These are phyloP conservation scores for Arthroderma sp. DNA, from an alignment of 2,329 filamentous ascomycete genomes.

Conservation along the genomic window DNA sequence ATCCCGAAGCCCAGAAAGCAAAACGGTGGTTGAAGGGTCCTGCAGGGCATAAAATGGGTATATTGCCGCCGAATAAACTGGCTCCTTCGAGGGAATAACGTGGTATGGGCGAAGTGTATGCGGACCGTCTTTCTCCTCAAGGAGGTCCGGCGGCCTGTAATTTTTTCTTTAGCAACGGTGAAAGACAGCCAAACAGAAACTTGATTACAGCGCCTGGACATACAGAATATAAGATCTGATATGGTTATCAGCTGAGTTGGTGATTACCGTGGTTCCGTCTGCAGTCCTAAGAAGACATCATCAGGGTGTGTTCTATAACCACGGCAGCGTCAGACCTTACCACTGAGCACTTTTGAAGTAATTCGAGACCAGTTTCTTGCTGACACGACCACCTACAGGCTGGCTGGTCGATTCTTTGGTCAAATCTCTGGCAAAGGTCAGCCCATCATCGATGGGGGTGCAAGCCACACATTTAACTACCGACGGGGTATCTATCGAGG, in stretches of 20 bases:
- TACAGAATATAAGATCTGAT: constrained; percentile 45
- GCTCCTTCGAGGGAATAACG: constrained; percentile 35
- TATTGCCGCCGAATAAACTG: constrained; percentile 42
- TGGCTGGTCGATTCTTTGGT: background rate
- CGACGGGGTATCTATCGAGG: background rate
- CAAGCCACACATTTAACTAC: background rate
- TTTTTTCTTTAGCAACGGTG: background rate
- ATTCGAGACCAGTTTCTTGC: constrained; percentile 15
- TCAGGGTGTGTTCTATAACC: constrained; percentile 7
- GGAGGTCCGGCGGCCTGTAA: constrained; percentile 37
- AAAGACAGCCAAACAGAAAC: background rate
- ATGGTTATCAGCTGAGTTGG: constrained; percentile 40
- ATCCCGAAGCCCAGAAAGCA: constrained; percentile 42
- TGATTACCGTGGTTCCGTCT: constrained; percentile 48
- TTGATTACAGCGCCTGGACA: constrained; percentile 13
- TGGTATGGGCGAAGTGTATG: constrained; percentile 37
- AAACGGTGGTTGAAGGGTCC: constrained; percentile 37
- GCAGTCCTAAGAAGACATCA: constrained; percentile 32
- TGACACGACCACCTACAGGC: background rate
- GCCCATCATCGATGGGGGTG: background rate
- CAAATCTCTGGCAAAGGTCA: background rate
- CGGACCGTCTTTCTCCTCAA: constrained; percentile 28
- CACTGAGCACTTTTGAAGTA: constrained; percentile 39
- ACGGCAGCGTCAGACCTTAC: constrained; percentile 18
- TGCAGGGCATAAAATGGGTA: constrained; percentile 45